Conservation (phyloP, 495 filamentous ascomycete genomes). For the Bombardia bombarda region DNA sequence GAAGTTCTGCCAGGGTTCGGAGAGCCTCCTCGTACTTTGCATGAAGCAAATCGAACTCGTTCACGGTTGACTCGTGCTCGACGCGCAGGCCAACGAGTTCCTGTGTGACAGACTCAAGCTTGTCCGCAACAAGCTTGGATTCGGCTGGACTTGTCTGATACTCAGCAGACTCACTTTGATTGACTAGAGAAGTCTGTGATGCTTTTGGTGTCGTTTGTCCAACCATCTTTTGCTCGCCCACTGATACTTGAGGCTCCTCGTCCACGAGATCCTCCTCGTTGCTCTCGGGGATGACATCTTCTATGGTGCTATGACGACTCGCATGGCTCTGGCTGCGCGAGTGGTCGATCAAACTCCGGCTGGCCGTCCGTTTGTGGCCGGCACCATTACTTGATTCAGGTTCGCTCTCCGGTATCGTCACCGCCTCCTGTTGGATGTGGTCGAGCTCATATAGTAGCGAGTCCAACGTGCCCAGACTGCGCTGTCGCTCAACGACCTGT, state of each 20-base stretch:
- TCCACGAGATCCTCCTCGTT: conserved; percentile 23
- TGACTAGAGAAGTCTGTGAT: conserved; percentile 12
- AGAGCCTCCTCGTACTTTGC: conserved; percentile 88
- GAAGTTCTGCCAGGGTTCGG: conserved; percentile 69
- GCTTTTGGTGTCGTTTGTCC: conserved; percentile 24
- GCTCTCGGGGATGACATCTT: conserved; percentile 45
- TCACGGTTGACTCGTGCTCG: conserved; percentile 78
- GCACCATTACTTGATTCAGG: conserved; percentile 26
- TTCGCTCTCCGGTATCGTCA: conserved; percentile 27
- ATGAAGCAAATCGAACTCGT: conserved; percentile 73
- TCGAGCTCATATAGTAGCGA: conserved; percentile 87
- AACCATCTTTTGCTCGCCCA: too few relatives aligned
- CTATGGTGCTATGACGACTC: conserved; percentile 40
- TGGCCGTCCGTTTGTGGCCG: conserved; percentile 33
- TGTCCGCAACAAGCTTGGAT: conserved; percentile 79
- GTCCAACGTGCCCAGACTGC: conserved; percentile 91
- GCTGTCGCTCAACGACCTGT: conserved; percentile 90
- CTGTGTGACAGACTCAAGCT: conserved; percentile 84
- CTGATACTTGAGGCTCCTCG: too few relatives aligned
- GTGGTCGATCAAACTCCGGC: conserved; percentile 36
- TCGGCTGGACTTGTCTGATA: conserved; percentile 65
- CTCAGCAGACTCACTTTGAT: conserved; percentile 15
- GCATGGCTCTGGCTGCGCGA: conserved; percentile 42
- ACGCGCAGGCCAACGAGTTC: conserved; percentile 86
- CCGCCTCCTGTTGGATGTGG: conserved; percentile 60